These are phyloP conservation scores for Mortierella claussenii DNA, from an alignment of 192 early-diverging fungal genomes.

Conservation along the genomic window DNA sequence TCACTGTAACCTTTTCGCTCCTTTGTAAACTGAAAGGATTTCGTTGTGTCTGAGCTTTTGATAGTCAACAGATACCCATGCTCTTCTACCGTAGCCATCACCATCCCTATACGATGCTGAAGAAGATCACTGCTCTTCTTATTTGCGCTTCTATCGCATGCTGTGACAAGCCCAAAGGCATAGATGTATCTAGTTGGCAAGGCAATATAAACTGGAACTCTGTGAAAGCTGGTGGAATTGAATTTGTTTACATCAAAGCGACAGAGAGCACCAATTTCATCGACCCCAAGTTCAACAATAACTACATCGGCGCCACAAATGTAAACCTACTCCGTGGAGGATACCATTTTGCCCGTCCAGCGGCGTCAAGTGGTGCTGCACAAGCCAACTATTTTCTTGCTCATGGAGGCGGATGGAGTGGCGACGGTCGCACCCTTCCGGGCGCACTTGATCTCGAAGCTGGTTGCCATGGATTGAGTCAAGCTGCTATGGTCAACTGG, in stretches of 20 bases:
- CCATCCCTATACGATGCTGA: conserved; percentile 2
- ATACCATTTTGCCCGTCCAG: conserved; percentile 48
- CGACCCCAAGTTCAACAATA: conserved; percentile 11
- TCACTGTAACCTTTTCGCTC: no score
- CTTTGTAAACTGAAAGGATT: no score
- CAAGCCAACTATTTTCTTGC: conserved; percentile 45
- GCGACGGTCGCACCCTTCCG: conserved; percentile 47
- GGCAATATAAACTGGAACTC: conserved; percentile 22
- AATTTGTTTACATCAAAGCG: conserved; percentile 46
- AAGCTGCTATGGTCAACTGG: conserved; percentile 34
- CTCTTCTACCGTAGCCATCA: no score
- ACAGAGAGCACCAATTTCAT: conserved; percentile 32
- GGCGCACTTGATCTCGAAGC: conserved; percentile 44
- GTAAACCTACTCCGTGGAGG: conserved; percentile 30
- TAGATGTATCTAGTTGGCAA: conserved; percentile 36
- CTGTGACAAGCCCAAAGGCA: conserved; percentile 9
- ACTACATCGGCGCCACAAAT: conserved; percentile 24
- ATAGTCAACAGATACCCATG: no score
- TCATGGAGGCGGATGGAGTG: conserved; percentile 48
- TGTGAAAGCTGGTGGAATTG: conserved; percentile 8
- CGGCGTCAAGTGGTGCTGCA: conserved; percentile 19
- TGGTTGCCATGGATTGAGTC: conserved; percentile 30
- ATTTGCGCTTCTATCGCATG: conserved; percentile 25
- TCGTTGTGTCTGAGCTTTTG: no score
- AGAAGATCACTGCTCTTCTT: conserved; percentile 4